A percentile compares a stretch with the other conserved stretches of the same genome.
Evolutionary conservation across 352 stramenopile species (phyloP).

Genomic region (Globisporangium nodosum): DNA sequence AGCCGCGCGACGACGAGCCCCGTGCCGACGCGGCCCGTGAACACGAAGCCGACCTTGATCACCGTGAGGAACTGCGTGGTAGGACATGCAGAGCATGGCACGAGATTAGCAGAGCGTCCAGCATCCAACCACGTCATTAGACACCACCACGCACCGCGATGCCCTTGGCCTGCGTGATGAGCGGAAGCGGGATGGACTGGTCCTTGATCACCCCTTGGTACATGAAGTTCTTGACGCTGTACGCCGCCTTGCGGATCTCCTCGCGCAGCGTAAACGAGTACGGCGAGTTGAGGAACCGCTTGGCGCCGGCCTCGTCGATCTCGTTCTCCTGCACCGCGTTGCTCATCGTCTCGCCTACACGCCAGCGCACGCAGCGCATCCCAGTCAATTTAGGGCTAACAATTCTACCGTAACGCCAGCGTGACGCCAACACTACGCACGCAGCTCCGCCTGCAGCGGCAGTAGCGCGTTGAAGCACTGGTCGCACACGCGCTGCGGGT

Average conservation of each 20-base stretch:
- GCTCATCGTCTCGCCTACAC: slow-evolving; percentile 58
- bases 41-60: slow-evolving; percentile 87
- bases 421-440: slow-evolving; percentile 24
- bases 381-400: neutral
- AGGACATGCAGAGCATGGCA: neutral
- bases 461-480: slow-evolving; percentile 56
- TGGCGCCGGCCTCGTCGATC: slow-evolving; percentile 52
- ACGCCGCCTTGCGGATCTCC: slow-evolving; percentile 91
- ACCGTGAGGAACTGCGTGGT: slow-evolving; percentile 84
- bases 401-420: neutral
- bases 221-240: slow-evolving; percentile 92
- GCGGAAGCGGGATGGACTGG: slow-evolving; percentile 83
- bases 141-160: slow-evolving; percentile 55
- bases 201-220: slow-evolving; percentile 86
- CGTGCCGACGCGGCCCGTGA: slow-evolving; percentile 83
- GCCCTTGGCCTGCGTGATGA: slow-evolving; percentile 86
- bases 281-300: slow-evolving; percentile 77
- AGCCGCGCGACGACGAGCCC: slow-evolving; percentile 92
- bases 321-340: slow-evolving; percentile 76
- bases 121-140: neutral
- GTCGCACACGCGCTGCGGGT: slow-evolving; percentile 81
- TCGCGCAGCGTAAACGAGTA: slow-evolving; percentile 88
- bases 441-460: slow-evolving; percentile 58
- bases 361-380: neutral
- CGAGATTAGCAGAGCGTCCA: neutral